Evolutionary conservation across 441 rosid species (phyloP).

Genomic region (Croton laevigatus): DNA sequence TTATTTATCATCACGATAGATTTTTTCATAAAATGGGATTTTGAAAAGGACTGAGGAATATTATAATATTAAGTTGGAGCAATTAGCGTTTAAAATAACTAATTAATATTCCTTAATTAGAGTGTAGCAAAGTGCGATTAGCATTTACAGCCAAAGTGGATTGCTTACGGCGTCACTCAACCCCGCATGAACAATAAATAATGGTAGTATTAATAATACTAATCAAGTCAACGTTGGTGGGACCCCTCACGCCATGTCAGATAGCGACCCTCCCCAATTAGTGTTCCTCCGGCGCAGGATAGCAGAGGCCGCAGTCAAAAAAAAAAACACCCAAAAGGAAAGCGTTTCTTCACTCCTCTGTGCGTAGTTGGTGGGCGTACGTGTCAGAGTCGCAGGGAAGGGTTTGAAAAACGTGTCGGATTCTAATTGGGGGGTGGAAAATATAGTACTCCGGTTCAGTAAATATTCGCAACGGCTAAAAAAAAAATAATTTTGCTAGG

Average conservation of each 20-base stretch:
- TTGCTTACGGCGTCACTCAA: too few species aligned
- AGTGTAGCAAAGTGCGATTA: too few species aligned
- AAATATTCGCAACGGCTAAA: conserved; percentile 7
- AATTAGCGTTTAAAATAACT: too few species aligned
- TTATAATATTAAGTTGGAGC: too few species aligned
- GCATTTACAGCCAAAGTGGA: too few species aligned
- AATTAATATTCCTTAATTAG: too few species aligned
- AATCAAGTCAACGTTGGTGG: conserved; percentile 27
- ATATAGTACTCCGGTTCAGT: neutral
- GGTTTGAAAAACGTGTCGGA: neutral
- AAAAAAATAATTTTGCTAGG: neutral
- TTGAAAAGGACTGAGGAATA: too few species aligned
- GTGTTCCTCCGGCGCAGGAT: conserved; percentile 27
- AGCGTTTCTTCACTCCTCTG: neutral
- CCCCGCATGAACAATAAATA: too few species aligned
- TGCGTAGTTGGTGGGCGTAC: neutral
- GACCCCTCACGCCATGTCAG: conserved; percentile 17
- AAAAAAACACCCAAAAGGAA: conserved; percentile 12
- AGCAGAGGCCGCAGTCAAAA: neutral
- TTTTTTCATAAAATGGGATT: too few species aligned
- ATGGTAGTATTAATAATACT: too few species aligned
- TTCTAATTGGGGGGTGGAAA: neutral
- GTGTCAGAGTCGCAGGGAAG: conserved; percentile 11
- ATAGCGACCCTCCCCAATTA: neutral
- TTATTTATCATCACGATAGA: too few species aligned